Evolutionary conservation across 768 basidiomycete species (phyloP).

Genomic region (Phylloporus arenicola): DNA sequence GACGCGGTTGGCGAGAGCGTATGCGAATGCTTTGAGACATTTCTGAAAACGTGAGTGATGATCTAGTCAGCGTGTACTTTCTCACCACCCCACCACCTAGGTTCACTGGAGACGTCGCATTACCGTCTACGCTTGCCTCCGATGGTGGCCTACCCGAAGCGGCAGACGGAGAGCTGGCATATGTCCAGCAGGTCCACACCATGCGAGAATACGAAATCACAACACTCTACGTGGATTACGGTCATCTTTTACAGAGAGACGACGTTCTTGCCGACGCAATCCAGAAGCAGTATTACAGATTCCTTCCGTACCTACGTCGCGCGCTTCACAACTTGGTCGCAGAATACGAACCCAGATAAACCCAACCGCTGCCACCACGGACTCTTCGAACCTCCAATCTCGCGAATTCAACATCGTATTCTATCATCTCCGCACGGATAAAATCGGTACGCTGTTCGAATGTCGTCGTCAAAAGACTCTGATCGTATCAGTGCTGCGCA

Average conservation of each 20-base stretch:
- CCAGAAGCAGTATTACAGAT: constrained; percentile 92
- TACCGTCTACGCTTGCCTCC: constrained; percentile 75
- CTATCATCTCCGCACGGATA: constrained; percentile 87
- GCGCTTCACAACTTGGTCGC: constrained; percentile 87
- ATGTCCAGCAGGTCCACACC: constrained; percentile 89
- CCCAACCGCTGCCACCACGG: constrained; percentile 78
- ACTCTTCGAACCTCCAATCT: constrained; percentile 82
- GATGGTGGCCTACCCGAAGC: constrained; percentile 57
- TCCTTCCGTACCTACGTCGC: constrained; percentile 88
- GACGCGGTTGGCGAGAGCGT: constrained; percentile 98
- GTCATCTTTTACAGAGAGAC: constrained; percentile 83
- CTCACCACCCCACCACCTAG: constrained; percentile 36
- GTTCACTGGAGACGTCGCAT: constrained; percentile 74
- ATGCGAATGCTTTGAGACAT: constrained; percentile 84
- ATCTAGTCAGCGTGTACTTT: not conserved
- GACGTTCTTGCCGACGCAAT: constrained; percentile 93
- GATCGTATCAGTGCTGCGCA: constrained; percentile 61
- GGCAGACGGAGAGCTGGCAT: constrained; percentile 62
- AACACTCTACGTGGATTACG: constrained; percentile 94
- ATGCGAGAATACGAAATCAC: constrained; percentile 94
- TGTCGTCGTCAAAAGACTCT: constrained; percentile 48
- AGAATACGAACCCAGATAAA: constrained; percentile 88
- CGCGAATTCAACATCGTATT: constrained; percentile 95
- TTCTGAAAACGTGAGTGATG: constrained; percentile 76
- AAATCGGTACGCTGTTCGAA: constrained; percentile 92